phyloP scores from a whole-genome alignment of 768 basidiomycete genomes.

The Coprinopsis cinerea region DNA sequence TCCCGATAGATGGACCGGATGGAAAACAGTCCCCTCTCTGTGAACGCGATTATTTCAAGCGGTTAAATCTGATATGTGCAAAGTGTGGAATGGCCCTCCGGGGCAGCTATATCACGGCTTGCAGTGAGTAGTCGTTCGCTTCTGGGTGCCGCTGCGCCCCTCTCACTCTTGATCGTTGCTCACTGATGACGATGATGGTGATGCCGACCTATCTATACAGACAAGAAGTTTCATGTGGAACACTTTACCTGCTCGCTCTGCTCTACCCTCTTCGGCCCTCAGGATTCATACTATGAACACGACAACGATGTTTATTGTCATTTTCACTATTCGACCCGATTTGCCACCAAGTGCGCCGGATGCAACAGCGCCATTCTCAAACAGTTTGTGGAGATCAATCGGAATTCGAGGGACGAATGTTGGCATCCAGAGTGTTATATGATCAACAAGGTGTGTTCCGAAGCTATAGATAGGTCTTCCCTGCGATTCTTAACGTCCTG shows the following conservation, averaged over 20 bases:
- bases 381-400: slow-evolving; percentile 99
- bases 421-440: slow-evolving; percentile 99
- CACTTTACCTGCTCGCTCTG: slow-evolving; percentile 99
- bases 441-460: slow-evolving; percentile 98
- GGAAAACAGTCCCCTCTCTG: slow-evolving; percentile 92
- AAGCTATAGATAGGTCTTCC: no score
- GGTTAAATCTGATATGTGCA: slow-evolving; percentile 92
- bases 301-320: slow-evolving; percentile 98
- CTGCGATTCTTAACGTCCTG: slow-evolving; percentile 2
- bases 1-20: slow-evolving; percentile 91
- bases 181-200: not conserved
- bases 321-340: slow-evolving; percentile 97
- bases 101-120: slow-evolving; percentile 98
- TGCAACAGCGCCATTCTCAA: slow-evolving; percentile 97
- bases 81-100: slow-evolving; percentile 92
- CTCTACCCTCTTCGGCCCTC: slow-evolving; percentile 91
- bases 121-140: slow-evolving; percentile 61
- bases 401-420: slow-evolving; percentile 96
- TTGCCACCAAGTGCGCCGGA: slow-evolving; percentile 97
- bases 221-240: slow-evolving; percentile 98
- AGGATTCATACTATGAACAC: slow-evolving; percentile 99
- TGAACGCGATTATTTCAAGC: slow-evolving; percentile 95
- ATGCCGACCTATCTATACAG: slow-evolving; percentile 36
- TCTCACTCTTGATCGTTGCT: slow-evolving; percentile 24
- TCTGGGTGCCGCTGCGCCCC: not conserved